Conservation (phyloP, 306 rosid species). For the Potentilla sterilis region DNA sequence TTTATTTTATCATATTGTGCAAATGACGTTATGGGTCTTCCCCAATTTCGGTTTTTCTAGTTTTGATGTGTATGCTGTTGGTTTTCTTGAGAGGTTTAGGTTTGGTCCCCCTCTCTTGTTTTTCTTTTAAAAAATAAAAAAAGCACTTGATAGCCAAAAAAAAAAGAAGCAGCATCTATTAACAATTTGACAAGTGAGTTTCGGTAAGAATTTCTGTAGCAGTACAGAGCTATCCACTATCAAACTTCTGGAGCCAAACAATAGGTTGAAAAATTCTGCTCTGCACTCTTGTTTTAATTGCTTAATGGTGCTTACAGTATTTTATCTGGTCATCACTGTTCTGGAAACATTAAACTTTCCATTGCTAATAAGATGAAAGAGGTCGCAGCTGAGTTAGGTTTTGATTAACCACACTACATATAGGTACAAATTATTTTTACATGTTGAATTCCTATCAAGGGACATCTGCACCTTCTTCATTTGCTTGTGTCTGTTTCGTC, state of each 20-base stretch:
- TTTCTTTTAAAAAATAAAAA: no score
- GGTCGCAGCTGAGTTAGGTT: background rate
- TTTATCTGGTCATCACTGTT: background rate
- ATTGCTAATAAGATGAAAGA: background rate
- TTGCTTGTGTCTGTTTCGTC: constrained; percentile 40
- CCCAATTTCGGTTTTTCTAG: no score
- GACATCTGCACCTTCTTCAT: constrained; percentile 39
- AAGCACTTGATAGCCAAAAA: no score
- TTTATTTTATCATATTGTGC: no score
- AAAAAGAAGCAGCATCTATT: background rate
- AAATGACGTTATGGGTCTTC: no score
- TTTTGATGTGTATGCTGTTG: no score
- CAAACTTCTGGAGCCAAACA: background rate
- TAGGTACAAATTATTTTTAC: background rate
- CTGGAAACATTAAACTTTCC: background rate
- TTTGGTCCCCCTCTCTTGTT: no score
- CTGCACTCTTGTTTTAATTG: background rate
- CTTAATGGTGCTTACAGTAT: background rate
- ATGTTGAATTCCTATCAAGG: constrained; percentile 14
- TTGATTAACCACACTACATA: background rate
- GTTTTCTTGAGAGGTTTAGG: no score
- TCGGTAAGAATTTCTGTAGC: background rate
- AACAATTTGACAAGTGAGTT: background rate
- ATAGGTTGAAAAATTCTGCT: background rate
- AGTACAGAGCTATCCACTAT: background rate